Evolutionary conservation across 768 basidiomycete genomes (phyloP), one percentile per base, ranked within the genome.

Genomic region (Psilocybe tampanensis): DNA sequence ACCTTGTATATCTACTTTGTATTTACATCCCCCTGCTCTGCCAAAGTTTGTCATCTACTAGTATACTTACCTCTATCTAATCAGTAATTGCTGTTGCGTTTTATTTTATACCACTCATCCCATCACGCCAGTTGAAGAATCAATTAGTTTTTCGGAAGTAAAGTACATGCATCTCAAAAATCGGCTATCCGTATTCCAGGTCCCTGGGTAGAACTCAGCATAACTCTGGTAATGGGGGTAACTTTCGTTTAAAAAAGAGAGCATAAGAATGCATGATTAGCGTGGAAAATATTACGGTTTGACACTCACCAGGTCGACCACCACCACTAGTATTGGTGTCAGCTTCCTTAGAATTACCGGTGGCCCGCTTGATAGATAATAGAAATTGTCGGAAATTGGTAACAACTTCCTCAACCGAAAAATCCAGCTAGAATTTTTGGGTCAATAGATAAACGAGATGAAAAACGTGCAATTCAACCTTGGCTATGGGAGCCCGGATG

Each of bases 141-240:
- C 29, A 29, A 29, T 29, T 29, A 29, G n/a, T n/a, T n/a, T n/a
- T n/a, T n/a, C n/a, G n/a, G 9, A 29, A 29, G 29, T 29, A 29
- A 9, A 29, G 19, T 39, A 48, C 41, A 15, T 21, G 32, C 47
- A 19, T 11, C 32, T 51, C 81, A 91, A 59, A 83, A 78, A 77
- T 95, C 94, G 54, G 85, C 83, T 71, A 97, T 82, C 65, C 84
- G 89, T 70, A 97, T 95, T 15, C 91, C 90, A n/a, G 94, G 95
- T 17, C 93, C 93, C 64, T 89, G 88, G 24, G 83, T 83, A 22
- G 94, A 90, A 70, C 92, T 95, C 39, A 97, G 82, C 65, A 92
- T 79, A 21, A 95, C 89, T 62, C 86, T 86, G n/a, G 76, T 80
- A 66, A 97, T 92, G 8, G 86, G 77, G 34, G 88, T 92, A 50